Base-by-base conservation (phyloP, 352 stramenopile species). In the Phytophthora kernoviae region DNA sequence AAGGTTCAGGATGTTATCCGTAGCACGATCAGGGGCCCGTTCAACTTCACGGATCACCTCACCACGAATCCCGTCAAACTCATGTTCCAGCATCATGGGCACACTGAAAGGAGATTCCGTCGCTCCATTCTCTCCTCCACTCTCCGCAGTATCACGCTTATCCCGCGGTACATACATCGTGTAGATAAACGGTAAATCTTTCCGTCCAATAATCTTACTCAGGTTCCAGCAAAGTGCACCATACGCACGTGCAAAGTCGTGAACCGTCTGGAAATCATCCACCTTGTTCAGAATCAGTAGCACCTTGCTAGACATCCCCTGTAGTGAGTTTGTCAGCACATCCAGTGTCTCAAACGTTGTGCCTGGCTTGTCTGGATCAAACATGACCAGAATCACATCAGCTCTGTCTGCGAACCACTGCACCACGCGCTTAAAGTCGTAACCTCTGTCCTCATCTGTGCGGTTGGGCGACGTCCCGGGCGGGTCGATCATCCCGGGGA, bases 281-380 rank as follows among this genome's bases (percentile, higher is more conserved):
- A 96, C 87, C 70, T 96, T 96, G 78, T 96, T 96, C 22, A 96
- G 54, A 46, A 96, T 94, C 24, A 96, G 68, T 51, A 91, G 62
- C 44, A 96, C 69, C 37, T 96, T 96, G 54, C 78, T 93, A 39
- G 81, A 89, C 45, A 94, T 78, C 0, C 85, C 83, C 17, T 79
- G 61, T 17, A 96, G 67, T 12, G 81, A 92, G 14, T 74, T 84
- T 14, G 87, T 96, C 47, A 96, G 73, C 57, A 96, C 87, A 39
- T 96, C 83, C 27, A 96, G 81, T 47, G 87, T 94, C 67, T 96
- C 87, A 50, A 96, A 96, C 1, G 87, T 96, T 26, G 87, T 96
- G 37, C 87, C 87, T 0, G 87, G 87, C 48, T 96, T 96, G 66
- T 96, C 87, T 3, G 87, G 87, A 57, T 96, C 87, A 47, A 96